Percentiles rank a stretch among this genome's conserved stretches.
These are phyloP conservation scores for Neofusicoccum umdonicola DNA, from an alignment of 2,329 filamentous ascomycete genomes.

Conservation along the genomic window DNA sequence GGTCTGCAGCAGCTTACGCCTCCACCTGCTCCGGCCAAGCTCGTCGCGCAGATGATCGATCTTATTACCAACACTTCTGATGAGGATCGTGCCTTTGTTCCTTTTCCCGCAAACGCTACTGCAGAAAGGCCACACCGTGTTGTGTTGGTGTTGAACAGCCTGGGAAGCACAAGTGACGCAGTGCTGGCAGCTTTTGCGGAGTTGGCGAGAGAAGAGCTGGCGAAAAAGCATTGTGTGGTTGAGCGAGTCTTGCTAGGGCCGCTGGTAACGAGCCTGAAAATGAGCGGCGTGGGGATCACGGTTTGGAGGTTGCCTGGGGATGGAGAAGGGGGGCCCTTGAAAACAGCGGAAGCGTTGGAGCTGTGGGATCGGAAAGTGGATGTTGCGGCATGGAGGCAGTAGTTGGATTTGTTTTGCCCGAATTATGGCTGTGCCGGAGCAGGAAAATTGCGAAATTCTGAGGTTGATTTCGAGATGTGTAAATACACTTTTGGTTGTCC, in stretches of 20 bases:
- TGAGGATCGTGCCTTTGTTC: slow-evolving; percentile 35
- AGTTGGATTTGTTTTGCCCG: background rate
- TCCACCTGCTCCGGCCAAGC: slow-evolving; percentile 30
- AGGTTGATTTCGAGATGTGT: background rate
- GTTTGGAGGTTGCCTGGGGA: slow-evolving; percentile 33
- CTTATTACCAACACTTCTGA: slow-evolving; percentile 34
- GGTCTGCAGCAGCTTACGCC: slow-evolving; percentile 57
- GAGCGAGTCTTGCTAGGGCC: slow-evolving; percentile 33
- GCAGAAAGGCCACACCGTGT: slow-evolving; percentile 18
- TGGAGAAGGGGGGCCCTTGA: slow-evolving; percentile 25
- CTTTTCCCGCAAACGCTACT: slow-evolving; percentile 32
- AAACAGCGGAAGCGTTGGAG: slow-evolving; percentile 28
- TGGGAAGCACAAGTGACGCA: slow-evolving; percentile 37
- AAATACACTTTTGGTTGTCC: background rate
- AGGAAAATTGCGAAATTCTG: background rate
- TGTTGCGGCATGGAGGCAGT: slow-evolving; percentile 37
- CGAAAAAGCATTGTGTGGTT: slow-evolving; percentile 31
- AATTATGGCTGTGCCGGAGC: background rate
- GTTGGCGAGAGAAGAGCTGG: slow-evolving; percentile 29
- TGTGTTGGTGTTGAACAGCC: slow-evolving; percentile 34
- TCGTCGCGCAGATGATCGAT: slow-evolving; percentile 36
- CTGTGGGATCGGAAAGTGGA: slow-evolving; percentile 36
- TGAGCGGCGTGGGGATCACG: slow-evolving; percentile 39
- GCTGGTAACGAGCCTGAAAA: slow-evolving; percentile 37
- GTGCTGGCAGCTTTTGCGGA: slow-evolving; percentile 36